Percentiles rank a stretch among this genome's conserved stretches.
These are phyloP conservation scores for Cydonia oblonga DNA, from an alignment of 331 rosid genomes.

Conservation along the genomic window DNA sequence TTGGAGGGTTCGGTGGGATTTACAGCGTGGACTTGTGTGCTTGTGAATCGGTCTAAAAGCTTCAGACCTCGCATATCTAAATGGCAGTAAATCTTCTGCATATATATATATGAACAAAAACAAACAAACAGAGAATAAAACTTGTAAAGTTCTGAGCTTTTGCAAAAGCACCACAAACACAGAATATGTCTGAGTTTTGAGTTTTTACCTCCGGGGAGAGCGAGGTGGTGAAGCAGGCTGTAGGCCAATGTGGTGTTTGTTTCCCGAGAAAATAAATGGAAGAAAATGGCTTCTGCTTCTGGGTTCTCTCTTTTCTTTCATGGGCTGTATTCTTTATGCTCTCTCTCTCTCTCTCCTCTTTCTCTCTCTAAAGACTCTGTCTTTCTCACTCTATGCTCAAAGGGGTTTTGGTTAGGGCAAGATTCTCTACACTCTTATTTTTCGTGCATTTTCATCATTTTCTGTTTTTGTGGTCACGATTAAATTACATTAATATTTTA, in stretches of 20 bases:
- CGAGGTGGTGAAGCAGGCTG: background rate
- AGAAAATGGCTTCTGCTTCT: background rate
- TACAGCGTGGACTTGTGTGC: conserved; percentile 63
- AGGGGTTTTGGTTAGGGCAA: conserved; percentile 5
- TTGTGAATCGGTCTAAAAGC: conserved; percentile 53
- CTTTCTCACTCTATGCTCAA: background rate
- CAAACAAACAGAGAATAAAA: background rate
- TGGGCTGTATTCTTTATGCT: conserved; percentile 11
- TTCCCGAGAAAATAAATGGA: conserved; percentile 3
- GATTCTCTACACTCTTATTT: no score
- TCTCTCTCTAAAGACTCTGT: background rate
- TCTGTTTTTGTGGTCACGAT: no score
- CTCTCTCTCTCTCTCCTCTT: background rate
- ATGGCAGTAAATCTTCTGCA: conserved; percentile 3
- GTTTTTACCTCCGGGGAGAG: conserved; percentile 2
- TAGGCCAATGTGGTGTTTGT: background rate
- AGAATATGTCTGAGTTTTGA: conserved; percentile 5
- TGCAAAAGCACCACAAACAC: background rate
- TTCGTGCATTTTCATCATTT: no score
- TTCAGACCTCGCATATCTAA: conserved; percentile 51
- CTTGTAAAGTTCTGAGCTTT: background rate
- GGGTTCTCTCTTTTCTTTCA: conserved; percentile 8
- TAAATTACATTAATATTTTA: no score
- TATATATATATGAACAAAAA: background rate
- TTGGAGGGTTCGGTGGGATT: conserved; percentile 38